Base-by-base conservation (phyloP, 2,329 filamentous ascomycete species). In the Aaosphaeria arxii region DNA sequence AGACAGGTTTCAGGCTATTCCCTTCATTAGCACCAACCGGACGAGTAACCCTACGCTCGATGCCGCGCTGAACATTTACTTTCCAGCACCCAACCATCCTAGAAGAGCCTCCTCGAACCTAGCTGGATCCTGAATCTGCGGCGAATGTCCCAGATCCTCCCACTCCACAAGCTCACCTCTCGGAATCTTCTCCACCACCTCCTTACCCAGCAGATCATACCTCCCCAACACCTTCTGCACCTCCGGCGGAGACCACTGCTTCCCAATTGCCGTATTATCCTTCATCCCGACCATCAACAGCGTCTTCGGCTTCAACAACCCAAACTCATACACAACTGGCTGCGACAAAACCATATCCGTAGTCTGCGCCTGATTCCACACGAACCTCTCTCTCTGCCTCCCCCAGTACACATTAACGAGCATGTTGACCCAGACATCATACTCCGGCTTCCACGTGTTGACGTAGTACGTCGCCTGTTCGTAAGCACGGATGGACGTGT, bases 371-470 rank as follows among this genome's bases (percentile, higher is more conserved):
- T 78, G 75, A 54, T 75, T 73, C 45, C 63, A 74, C 11, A 75
- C 67, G 50, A 75, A 81, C 11, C 13, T 36, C 4, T 9, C n/a
- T 3, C 33, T 9, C 33, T 36, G 33, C 2, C 33, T 36, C 9
- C 33, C 33, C 45, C 71, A 53, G 65, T 82, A 82, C 44, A 82
- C 70, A 47, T 76, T 74, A 49, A 74, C 69, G 11, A 80, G 71
- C 80, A 82, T 82, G 40, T 74, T 71, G 43, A 80, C 79, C 78
- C 78, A 82, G 9, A 72, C 64, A 52, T 81, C 78, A 62, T 81
- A 83, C 7, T 68, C 66, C 1, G 68, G 57, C 38, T 71, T 62
- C 80, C 79, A 82, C 17, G 71, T 66, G 38, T 54, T 55, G 42
- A 59, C 59, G 43, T 64, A 64, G 39, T 64, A 64, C 13, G 62